These are phyloP conservation scores for Aegilops tauschii DNA, from an alignment of 176 grass and related monocot genomes.

Conservation along the genomic window DNA sequence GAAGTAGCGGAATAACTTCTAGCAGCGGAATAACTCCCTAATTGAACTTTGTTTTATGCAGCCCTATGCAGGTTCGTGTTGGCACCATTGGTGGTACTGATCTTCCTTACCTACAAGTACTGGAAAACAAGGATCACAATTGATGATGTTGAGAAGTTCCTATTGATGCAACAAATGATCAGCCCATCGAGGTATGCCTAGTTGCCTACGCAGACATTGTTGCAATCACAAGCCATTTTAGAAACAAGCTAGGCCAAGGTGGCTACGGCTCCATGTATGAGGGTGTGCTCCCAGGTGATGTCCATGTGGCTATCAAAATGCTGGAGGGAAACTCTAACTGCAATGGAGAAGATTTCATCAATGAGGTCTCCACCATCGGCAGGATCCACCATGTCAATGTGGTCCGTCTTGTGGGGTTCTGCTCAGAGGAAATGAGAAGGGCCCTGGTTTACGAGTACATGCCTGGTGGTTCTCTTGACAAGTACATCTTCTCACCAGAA, in stretches of 20 bases:
- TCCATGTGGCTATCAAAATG: constrained; percentile 27
- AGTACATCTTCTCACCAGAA: background rate
- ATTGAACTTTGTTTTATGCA: background rate
- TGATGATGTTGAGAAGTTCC: background rate
- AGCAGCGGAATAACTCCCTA: too few relatives aligned
- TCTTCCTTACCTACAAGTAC: background rate
- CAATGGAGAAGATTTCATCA: constrained; percentile 12
- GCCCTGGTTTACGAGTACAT: background rate
- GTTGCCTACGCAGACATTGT: background rate
- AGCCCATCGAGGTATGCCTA: background rate
- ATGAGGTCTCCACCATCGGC: background rate
- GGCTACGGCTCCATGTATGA: background rate
- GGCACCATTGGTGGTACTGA: fast-evolving
- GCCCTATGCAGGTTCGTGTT: background rate
- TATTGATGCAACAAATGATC: background rate
- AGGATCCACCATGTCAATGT: background rate
- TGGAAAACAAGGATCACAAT: background rate
- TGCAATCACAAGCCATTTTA: background rate
- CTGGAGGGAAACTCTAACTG: background rate
- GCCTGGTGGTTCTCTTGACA: background rate
- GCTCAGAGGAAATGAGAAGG: background rate
- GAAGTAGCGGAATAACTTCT: too few relatives aligned
- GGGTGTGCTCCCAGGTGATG: background rate
- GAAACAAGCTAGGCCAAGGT: background rate
- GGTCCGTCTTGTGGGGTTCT: background rate